Evolutionary conservation across 1,284 basidiomycete genomes (phyloP).

Genomic region (Vanrija pseudolonga): DNA sequence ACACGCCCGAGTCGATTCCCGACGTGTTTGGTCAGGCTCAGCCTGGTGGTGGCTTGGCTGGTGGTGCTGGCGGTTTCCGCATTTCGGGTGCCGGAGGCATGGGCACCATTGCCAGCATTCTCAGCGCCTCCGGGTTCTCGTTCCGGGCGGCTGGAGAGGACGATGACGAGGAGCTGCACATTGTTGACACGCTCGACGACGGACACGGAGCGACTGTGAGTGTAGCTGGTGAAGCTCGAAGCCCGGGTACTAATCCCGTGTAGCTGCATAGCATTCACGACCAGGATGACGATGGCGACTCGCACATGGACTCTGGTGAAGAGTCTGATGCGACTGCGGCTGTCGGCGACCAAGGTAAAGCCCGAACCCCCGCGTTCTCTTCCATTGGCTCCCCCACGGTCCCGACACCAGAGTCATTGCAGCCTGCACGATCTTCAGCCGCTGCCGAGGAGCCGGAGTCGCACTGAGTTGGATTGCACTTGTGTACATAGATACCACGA

Average conservation of each 20-base stretch:
- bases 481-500: background rate
- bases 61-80: conserved; percentile 36
- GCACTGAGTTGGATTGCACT: background rate
- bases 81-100: conserved; percentile 41
- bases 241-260: background rate
- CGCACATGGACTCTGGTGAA: conserved; percentile 56
- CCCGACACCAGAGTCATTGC: conserved; percentile 33
- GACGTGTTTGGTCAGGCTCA: conserved; percentile 42
- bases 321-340: conserved; percentile 59
- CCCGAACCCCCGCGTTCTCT: conserved; percentile 24
- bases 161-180: conserved; percentile 39
- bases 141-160: conserved; percentile 37
- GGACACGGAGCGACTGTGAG: background rate
- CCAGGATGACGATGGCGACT: conserved; percentile 53
- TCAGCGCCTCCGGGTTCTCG: conserved; percentile 42
- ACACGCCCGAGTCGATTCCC: conserved; percentile 52
- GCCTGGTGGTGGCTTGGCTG: conserved; percentile 15
- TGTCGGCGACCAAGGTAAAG: conserved; percentile 1
- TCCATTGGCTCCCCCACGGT: conserved; percentile 43
- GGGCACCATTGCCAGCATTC: conserved; percentile 45
- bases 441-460: background rate
- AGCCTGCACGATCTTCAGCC: conserved; percentile 3
- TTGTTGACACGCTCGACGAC: conserved; percentile 15
- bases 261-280: conserved; percentile 2
- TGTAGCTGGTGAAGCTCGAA: background rate